Percentiles rank a stretch among this genome's conserved stretches.
phyloP scores from a whole-genome alignment of 225 moss, liverwort and hornwort genomes.

The Straminergon stramineum region DNA sequence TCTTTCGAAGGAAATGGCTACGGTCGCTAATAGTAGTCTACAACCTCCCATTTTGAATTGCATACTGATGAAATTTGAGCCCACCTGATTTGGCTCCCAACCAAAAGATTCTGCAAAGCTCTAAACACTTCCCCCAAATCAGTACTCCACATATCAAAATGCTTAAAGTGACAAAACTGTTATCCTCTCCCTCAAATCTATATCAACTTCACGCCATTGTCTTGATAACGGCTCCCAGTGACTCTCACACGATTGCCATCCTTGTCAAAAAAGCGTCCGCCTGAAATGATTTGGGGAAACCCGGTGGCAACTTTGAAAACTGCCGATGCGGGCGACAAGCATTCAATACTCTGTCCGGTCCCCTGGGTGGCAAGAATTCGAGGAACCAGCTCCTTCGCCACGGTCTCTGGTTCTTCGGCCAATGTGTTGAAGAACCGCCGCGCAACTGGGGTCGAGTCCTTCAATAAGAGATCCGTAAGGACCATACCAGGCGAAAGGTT shows the following conservation, averaged over 20 bases:
- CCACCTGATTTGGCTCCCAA: background rate
- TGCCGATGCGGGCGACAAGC: constrained; percentile 68
- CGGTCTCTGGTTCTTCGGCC: constrained; percentile 90
- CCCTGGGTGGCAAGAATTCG: constrained; percentile 55
- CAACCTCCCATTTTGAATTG: background rate
- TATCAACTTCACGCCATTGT: constrained; percentile 35
- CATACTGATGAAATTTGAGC: background rate
- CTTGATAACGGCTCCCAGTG: constrained; percentile 51
- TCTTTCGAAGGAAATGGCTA: background rate
- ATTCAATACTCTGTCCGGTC: constrained; percentile 58
- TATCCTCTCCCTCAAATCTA: background rate
- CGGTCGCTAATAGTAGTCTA: background rate
- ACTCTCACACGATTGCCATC: constrained; percentile 75
- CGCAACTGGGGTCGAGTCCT: constrained; percentile 76
- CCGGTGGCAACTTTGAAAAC: constrained; percentile 66
- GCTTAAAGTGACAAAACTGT: background rate
- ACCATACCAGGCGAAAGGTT: constrained; percentile 92
- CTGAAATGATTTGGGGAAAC: constrained; percentile 74
- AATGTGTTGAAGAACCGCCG: constrained; percentile 93
- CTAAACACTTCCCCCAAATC: background rate
- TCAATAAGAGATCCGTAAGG: constrained; percentile 74
- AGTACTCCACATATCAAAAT: background rate
- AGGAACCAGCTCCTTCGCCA: constrained; percentile 67
- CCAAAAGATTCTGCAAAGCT: background rate
- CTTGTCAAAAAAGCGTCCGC: constrained; percentile 90